Percentiles rank a stretch among this genome's conserved stretches.
Conservation (phyloP, 805 yeast species). For the Saccharomyces jurei region DNA sequence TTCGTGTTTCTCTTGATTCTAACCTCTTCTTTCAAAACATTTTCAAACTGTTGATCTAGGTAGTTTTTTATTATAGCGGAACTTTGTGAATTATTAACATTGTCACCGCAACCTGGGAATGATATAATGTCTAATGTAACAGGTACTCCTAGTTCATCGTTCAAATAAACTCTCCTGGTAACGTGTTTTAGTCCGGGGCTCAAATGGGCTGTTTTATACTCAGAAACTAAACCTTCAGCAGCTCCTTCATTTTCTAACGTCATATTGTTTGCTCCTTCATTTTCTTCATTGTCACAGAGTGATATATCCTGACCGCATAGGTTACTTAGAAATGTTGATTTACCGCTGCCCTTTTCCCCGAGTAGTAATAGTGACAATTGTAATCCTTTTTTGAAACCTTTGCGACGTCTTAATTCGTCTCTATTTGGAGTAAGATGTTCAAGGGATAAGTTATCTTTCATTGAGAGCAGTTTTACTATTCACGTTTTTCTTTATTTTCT, state of each 20-base stretch:
- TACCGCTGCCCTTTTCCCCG: conserved; percentile 70
- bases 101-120: conserved; percentile 71
- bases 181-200: conserved; percentile 36
- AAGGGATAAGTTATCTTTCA: neutral
- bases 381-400: conserved; percentile 53
- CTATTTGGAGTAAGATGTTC: conserved; percentile 9
- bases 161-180: conserved; percentile 45
- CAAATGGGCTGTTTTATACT: conserved; percentile 27
- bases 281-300: conserved; percentile 8
- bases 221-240: neutral
- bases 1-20: conserved; percentile 63
- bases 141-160: conserved; percentile 48
- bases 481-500: neutral
- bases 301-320: conserved; percentile 47
- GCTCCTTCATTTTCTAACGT: neutral
- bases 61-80: conserved; percentile 45
- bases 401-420: conserved; percentile 45
- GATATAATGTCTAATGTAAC: conserved; percentile 52
- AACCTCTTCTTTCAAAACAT: conserved; percentile 64
- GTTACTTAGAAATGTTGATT: conserved; percentile 63
- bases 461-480: neutral
- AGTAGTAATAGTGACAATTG: conserved; percentile 60
- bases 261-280: neutral
- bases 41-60: conserved; percentile 64
- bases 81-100: conserved; percentile 52